Percentiles rank a stretch among this genome's conserved stretches.
Evolutionary conservation across 176 grass and related monocot species (phyloP).

Genomic region (Paspalum notatum): DNA sequence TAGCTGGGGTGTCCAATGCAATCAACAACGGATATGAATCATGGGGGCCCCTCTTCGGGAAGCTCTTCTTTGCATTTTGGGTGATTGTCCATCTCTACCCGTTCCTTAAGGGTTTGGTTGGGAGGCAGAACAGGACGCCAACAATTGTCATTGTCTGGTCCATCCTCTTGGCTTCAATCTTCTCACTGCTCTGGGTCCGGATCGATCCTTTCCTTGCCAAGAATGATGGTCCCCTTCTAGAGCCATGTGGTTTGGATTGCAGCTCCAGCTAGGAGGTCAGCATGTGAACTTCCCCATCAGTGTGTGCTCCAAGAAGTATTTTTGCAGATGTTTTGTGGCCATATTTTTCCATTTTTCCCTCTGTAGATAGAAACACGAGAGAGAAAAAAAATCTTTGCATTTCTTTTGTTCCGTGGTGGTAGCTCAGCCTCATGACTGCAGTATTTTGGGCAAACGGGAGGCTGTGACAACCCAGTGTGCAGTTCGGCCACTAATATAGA

Average conservation of each 20-base stretch:
- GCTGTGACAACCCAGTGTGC: constrained; percentile 57
- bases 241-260: constrained; percentile 60
- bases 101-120: too few relatives aligned
- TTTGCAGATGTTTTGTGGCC: constrained; percentile 56
- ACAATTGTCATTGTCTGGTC: too few relatives aligned
- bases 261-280: constrained; percentile 46
- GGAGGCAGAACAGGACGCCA: too few relatives aligned
- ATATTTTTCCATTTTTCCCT: constrained; percentile 40
- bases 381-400: constrained; percentile 34
- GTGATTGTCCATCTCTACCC: too few relatives aligned
- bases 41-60: too few relatives aligned
- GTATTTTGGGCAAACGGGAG: constrained; percentile 52
- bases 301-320: constrained; percentile 48
- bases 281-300: constrained; percentile 35
- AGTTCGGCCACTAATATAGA: constrained; percentile 51
- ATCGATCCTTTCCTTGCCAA: too few relatives aligned
- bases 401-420: constrained; percentile 54
- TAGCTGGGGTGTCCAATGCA: too few relatives aligned
- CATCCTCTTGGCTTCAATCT: too few relatives aligned
- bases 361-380: constrained; percentile 55
- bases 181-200: too few relatives aligned
- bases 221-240: too few relatives aligned
- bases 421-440: constrained; percentile 53
- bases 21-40: too few relatives aligned
- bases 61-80: too few relatives aligned